Evolutionary conservation across 140 eudicot species (phyloP).

Genomic region (Anethum foeniculum): DNA sequence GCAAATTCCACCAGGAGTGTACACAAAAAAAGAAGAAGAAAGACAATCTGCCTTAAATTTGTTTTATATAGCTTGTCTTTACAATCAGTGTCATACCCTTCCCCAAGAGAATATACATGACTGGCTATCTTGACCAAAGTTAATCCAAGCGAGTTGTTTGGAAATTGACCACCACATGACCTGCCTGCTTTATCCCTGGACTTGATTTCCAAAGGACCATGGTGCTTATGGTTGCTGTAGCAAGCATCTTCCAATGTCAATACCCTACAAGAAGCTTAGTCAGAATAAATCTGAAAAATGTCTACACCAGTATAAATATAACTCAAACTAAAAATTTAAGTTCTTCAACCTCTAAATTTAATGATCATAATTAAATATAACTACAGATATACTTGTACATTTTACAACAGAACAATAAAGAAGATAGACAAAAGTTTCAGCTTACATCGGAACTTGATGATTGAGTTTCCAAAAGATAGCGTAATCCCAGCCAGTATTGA

Average conservation of each 20-base stretch:
- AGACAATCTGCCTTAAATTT: background rate
- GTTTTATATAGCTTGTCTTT: background rate
- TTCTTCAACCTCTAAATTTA: background rate
- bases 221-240: constrained; percentile 27
- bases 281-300: background rate
- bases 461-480: constrained; percentile 73
- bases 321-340: background rate
- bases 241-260: constrained; percentile 82
- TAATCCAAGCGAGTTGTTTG: constrained; percentile 51
- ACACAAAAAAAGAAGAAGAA: background rate
- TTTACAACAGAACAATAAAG: background rate
- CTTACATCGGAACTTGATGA: constrained; percentile 72
- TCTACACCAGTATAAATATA: background rate
- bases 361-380: background rate
- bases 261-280: constrained; percentile 41
- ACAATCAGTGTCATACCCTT: constrained; percentile 53
- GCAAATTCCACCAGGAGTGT: background rate
- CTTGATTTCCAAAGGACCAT: constrained; percentile 29
- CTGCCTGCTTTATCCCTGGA: constrained; percentile 22
- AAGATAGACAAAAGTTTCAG: constrained; percentile 2
- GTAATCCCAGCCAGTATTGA: constrained; percentile 61
- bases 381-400: background rate
- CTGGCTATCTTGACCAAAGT: constrained; percentile 75
- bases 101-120: constrained; percentile 66
- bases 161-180: constrained; percentile 27